Base-by-base conservation (phyloP, 148 eudicot species). In the Silene latifolia region DNA sequence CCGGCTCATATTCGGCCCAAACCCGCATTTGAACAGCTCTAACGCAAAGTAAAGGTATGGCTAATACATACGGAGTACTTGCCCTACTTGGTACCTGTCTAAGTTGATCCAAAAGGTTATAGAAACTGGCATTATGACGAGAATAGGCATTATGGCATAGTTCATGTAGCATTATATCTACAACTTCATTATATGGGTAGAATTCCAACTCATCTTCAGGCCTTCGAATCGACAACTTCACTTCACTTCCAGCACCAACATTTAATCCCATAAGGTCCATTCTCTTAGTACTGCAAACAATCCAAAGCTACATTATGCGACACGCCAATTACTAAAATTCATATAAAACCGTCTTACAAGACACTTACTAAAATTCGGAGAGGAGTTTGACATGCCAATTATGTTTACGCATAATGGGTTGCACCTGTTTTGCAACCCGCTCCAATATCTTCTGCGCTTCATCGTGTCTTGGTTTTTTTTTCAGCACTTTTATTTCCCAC, bases 101-200 rank as follows among this genome's bases (percentile, higher is more conserved):
- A 54, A 95, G 84, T 72, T 95, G 92, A 76, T 95, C 99, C 99
- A 93, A 92, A 14, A 95, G 91, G 84, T 95, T 85, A 88, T 95
- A 95, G 77, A 95, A 95, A 75, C 83, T 84, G 58, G 96, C 92
- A 88, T 95, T 92, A 70, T 95, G 99, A 80, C 97, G 94, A 77
- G 90, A 88, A 48, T 87, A 92, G 23, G 74, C 87, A 73, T 92
- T 95, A 78, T 95, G 99, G 82, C 98, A 92, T 51, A 95, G 90
- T 75, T 92, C 99, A 61, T 95, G 98, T 62, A 95, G 90, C 99
- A 95, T 95, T 54, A 98, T 95, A 79, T 95, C 99, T 8, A 95
- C 76, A 79, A 95, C 80, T 74, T 88, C 77, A 76, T 92, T 74
- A 56, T 66, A 95, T 1, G 97, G 92, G 72, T 74, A 76, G 82